A percentile compares a stretch with the other conserved stretches of the same genome.
These are phyloP conservation scores for Artemisia annua DNA, from an alignment of 129 eudicot species.

Conservation along the genomic window DNA sequence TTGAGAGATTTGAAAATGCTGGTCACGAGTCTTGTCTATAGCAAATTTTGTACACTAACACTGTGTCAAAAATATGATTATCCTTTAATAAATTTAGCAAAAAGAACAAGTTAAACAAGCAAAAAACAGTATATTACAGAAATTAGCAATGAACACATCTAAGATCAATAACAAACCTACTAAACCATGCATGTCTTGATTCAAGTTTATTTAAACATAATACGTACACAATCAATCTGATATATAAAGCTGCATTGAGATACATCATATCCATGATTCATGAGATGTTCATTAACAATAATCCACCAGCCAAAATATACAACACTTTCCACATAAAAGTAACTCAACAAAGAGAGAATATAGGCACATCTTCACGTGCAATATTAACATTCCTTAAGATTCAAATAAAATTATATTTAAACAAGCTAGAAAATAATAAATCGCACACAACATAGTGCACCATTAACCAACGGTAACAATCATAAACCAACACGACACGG, in stretches of 20 bases:
- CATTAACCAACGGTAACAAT: conserved; percentile 13
- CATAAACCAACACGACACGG: conserved; percentile 7
- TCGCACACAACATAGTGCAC: conserved; percentile 24
- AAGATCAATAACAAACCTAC: too few relatives aligned
- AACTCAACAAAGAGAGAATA: not conserved
- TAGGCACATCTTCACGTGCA: conserved; percentile 29
- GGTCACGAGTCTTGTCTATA: too few relatives aligned
- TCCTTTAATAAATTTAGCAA: too few relatives aligned
- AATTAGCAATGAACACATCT: too few relatives aligned
- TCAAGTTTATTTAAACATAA: not conserved
- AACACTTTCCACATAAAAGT: not conserved
- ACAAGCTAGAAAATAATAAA: not conserved
- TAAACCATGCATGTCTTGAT: too few relatives aligned
- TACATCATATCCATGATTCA: not conserved
- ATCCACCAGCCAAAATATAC: not conserved
- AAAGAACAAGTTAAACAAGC: too few relatives aligned
- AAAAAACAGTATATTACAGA: too few relatives aligned
- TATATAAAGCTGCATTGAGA: not conserved
- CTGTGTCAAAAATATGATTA: too few relatives aligned
- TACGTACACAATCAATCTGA: not conserved
- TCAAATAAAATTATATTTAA: not conserved
- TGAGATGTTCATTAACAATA: not conserved
- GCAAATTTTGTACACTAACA: too few relatives aligned
- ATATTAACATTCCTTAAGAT: conserved; percentile 22
- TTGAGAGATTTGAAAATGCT: too few relatives aligned